Evolutionary conservation across 2,329 filamentous ascomycete species (phyloP).

Genomic region (Penicillium freii): DNA sequence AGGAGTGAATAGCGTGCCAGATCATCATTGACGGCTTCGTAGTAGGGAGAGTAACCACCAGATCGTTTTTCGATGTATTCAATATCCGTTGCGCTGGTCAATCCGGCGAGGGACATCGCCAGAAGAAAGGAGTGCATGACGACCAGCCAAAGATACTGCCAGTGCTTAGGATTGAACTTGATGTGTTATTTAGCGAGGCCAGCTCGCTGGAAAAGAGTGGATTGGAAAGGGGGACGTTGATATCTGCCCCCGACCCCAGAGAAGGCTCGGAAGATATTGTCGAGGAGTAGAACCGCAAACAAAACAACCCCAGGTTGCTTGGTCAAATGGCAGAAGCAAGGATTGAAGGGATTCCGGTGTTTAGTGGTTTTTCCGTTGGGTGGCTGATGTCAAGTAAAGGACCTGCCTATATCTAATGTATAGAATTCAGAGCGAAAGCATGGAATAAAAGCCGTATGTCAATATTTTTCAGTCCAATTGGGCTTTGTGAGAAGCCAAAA

Average conservation of each 20-base stretch:
- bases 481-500: slow-evolving; percentile 11
- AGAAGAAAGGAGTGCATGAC: slow-evolving; percentile 26
- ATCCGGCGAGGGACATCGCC: slow-evolving; percentile 30
- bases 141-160: not conserved
- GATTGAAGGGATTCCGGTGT: not conserved
- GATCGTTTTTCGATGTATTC: slow-evolving; percentile 30
- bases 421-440: slow-evolving; percentile 5
- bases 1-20: slow-evolving; percentile 62
- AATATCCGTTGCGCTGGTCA: slow-evolving; percentile 27
- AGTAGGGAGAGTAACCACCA: slow-evolving; percentile 17
- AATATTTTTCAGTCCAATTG: slow-evolving; percentile 1
- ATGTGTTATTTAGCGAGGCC: slow-evolving; percentile 27
- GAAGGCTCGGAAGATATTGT: not conserved
- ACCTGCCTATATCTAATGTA: slow-evolving; percentile 20
- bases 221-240: slow-evolving; percentile 2
- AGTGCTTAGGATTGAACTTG: not conserved
- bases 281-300: not conserved
- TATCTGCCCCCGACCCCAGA: slow-evolving; percentile 4
- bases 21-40: slow-evolving; percentile 49
- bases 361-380: not conserved
- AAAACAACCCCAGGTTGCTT: slow-evolving; percentile 16
- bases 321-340: not conserved
- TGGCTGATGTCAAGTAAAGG: slow-evolving; percentile 15
- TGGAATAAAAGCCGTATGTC: not conserved
- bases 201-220: slow-evolving; percentile 25